These are phyloP conservation scores for Skeletonema potamos DNA, from an alignment of 108 stramenopile species.

Conservation along the genomic window DNA sequence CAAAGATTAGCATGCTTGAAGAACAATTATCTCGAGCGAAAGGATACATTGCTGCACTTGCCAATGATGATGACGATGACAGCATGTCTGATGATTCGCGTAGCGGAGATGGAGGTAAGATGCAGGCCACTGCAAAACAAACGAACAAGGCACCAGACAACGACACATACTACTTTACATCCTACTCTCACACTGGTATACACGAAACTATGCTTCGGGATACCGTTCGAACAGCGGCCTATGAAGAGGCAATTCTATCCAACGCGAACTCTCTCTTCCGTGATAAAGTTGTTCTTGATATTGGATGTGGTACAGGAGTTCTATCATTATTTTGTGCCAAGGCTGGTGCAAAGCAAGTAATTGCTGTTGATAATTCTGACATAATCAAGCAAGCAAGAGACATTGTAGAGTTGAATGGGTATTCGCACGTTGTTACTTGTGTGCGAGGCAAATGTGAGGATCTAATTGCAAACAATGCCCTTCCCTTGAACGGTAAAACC, in stretches of 20 bases:
- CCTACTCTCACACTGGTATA: constrained; percentile 79
- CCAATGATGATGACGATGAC: constrained; percentile 28
- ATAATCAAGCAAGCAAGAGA: constrained; percentile 65
- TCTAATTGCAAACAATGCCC: constrained; percentile 40
- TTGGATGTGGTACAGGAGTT: constrained; percentile 83
- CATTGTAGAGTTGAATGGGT: constrained; percentile 69
- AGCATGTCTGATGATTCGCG: background rate
- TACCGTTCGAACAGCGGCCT: constrained; percentile 62
- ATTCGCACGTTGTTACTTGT: constrained; percentile 49
- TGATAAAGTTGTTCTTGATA: constrained; percentile 72
- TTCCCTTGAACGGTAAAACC: constrained; percentile 49
- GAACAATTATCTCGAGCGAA: constrained; percentile 41
- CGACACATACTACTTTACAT: constrained; percentile 68
- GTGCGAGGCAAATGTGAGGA: constrained; percentile 71
- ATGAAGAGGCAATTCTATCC: constrained; percentile 58
- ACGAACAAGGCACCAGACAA: constrained; percentile 30
- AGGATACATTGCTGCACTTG: constrained; percentile 39
- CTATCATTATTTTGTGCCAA: constrained; percentile 72
- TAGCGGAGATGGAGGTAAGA: background rate
- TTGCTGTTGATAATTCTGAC: constrained; percentile 74
- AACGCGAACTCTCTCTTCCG: constrained; percentile 54
- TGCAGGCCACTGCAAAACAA: background rate
- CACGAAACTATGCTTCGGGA: constrained; percentile 90
- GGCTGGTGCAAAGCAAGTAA: constrained; percentile 85
- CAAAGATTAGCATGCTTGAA: constrained; percentile 34